Base-by-base conservation (phyloP, 2,329 filamentous ascomycete genomes). In the Didymella glomerata region DNA sequence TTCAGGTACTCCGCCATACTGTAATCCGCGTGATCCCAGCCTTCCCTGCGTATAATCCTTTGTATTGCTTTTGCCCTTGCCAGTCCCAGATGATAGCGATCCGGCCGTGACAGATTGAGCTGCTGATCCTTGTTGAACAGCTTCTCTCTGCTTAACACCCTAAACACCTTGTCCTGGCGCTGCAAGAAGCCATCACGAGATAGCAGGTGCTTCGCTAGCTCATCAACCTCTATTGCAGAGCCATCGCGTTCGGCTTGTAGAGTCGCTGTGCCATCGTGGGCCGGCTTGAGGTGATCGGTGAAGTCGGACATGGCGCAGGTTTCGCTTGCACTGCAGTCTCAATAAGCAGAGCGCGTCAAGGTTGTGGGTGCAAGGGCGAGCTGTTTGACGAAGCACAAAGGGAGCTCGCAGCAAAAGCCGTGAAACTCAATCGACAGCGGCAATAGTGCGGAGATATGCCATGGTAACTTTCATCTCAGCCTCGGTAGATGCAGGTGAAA, bases 21-120 rank as follows among this genome's bases (percentile, higher is more conserved):
- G 56, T 81, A 80, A 57, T 85, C 83, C n/a, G 82, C 80, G 28
- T 76, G 66, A 60, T 78, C 77, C 83, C 83, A 85, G 40, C 71
- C 68, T 67, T 83, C 74, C 58, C 81, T 76, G 48, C 80, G 76
- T 8, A 75, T 74, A 22, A 83, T 69, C 46, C 82, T 76, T 40
- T 82, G 77, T 4, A 85, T 75, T 40, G 79, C 77, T 69, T 85
- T 85, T 53, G 81, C 82, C 57, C 83, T 73, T 11, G 82, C 83
- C 18, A 85, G 77, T 4, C 81, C 83, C 3, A 85, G 76, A 50
- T 83, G 81, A 66, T 83, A 85, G 18, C 82, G 74, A 53, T 84
- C 82, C 4, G 82, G 82, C 20, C 82, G 76, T 22, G 81, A 82
- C 18, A 85, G 69, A 57, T 85, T 84, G 61, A 80, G 72, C 62